These are phyloP conservation scores for Populus simonii DNA, from an alignment of 345 rosid species.

Conservation along the genomic window DNA sequence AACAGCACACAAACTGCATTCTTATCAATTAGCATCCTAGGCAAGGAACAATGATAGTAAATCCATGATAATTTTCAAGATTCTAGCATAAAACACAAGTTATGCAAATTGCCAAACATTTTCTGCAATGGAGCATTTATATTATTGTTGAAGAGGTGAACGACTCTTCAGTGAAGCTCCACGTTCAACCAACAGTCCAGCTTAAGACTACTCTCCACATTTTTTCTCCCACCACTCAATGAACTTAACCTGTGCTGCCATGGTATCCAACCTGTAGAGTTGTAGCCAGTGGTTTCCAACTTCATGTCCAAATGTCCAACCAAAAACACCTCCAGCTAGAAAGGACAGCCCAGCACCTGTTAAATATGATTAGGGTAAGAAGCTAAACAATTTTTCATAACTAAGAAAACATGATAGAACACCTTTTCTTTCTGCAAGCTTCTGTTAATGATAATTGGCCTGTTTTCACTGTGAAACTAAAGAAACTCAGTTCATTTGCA, in stretches of 20 bases:
- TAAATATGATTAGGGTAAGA: background rate
- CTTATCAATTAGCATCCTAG: background rate
- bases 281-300: constrained; percentile 65
- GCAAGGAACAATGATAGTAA: background rate
- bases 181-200: background rate
- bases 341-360: constrained; percentile 83
- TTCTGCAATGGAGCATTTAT: background rate
- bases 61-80: background rate
- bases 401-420: background rate
- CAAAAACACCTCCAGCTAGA: constrained; percentile 78
- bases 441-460: background rate
- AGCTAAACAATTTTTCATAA: background rate
- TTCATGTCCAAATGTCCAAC: constrained; percentile 90
- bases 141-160: background rate
- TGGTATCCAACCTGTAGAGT: constrained; percentile 81
- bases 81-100: constrained; percentile 1
- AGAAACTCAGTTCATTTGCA: background rate
- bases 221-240: constrained; percentile 93
- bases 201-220: constrained; percentile 29
- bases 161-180: background rate
- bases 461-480: background rate
- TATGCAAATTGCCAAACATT: background rate
- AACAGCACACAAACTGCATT: background rate
- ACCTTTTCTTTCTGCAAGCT: background rate
- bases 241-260: constrained; percentile 83